Base-by-base conservation (phyloP, 2,329 filamentous ascomycete species). In the Scedosporium boydii region DNA sequence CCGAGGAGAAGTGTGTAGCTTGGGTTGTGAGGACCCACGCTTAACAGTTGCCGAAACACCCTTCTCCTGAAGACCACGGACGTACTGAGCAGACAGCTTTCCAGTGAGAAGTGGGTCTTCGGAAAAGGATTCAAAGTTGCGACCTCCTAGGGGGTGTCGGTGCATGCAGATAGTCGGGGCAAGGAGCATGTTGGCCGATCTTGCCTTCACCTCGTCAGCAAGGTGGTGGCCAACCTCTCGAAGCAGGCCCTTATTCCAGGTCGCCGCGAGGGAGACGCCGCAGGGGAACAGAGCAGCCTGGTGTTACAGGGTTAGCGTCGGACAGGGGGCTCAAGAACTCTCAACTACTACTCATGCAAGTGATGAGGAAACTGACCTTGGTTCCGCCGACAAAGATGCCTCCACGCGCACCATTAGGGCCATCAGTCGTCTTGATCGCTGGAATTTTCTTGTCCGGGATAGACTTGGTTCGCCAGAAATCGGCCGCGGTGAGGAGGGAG, bases 121-220 rank as follows among this genome's bases (percentile, higher is more conserved):
- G 0, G 89, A 91, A 72, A 92, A 95, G 0, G 90, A 92, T 74
- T 96, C 91, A 67, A 95, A 96, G 66, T 92, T 92, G 64, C 91
- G 82, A 18, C 91, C 91, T n/a, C 90, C 90, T 0, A 95, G 80
- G 0, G 91, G 91, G 59, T 89, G 89, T 16, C 91, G 84, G 69
- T 95, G 90, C 79, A 91, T 87, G 75, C 90, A 92, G 41, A 92
- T 86, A 0, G 90, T 93, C 2, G 89, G 90, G 0, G 87, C 90
- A 7, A 93, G 80, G 4, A 93, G 78, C 41, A 93, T 82, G 64
- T 91, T 82, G 29, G 88, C 87, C 5, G 88, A 89, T 69, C 90
- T 87, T 18, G 89, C 88, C 68, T 86, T 88, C 26, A 82, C 80
- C 73, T 95, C 90, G 12, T 86, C 79, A 12, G 86, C 90, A 63